These are phyloP conservation scores for Polyplosphaeria fusca DNA, from an alignment of 495 filamentous ascomycete genomes.

Conservation along the genomic window DNA sequence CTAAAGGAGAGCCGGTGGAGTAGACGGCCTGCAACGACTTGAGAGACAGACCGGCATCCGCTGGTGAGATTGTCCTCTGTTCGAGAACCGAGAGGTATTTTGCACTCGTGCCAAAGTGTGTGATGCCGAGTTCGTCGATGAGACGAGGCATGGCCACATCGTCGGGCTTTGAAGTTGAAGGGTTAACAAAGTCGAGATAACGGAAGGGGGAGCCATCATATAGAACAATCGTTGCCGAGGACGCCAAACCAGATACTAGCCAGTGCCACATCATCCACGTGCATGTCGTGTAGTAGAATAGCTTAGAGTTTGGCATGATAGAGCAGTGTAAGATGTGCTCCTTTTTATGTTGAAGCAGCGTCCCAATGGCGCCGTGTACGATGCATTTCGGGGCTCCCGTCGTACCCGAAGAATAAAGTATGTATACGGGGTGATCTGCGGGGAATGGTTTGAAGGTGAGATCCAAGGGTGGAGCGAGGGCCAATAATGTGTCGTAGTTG, in stretches of 20 bases:
- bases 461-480: slow-evolving; percentile 30
- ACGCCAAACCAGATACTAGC: slow-evolving; percentile 78
- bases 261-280: slow-evolving; percentile 99
- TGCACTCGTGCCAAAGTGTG: slow-evolving; percentile 88
- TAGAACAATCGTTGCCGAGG: slow-evolving; percentile 74
- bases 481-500: slow-evolving; percentile 50
- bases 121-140: slow-evolving; percentile 69
- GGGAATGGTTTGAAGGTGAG: slow-evolving; percentile 68
- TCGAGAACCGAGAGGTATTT: slow-evolving; percentile 92
- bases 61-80: slow-evolving; percentile 68
- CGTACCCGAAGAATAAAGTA: slow-evolving; percentile 83
- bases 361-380: slow-evolving; percentile 82
- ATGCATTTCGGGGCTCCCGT: slow-evolving; percentile 92
- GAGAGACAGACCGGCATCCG: slow-evolving; percentile 50
- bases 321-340: slow-evolving; percentile 83
- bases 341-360: slow-evolving; percentile 90
- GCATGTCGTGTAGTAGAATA: slow-evolving; percentile 85
- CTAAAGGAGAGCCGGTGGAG: slow-evolving; percentile 86
- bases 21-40: slow-evolving; percentile 71
- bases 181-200: slow-evolving; percentile 31
- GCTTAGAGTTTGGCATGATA: slow-evolving; percentile 60
- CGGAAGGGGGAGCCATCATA: slow-evolving; percentile 87
- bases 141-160: slow-evolving; percentile 68
- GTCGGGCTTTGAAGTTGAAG: slow-evolving; percentile 45
- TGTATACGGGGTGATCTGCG: slow-evolving; percentile 83